Base-by-base conservation (phyloP, 1,284 basidiomycete species). In the Earliella scabrosa region DNA sequence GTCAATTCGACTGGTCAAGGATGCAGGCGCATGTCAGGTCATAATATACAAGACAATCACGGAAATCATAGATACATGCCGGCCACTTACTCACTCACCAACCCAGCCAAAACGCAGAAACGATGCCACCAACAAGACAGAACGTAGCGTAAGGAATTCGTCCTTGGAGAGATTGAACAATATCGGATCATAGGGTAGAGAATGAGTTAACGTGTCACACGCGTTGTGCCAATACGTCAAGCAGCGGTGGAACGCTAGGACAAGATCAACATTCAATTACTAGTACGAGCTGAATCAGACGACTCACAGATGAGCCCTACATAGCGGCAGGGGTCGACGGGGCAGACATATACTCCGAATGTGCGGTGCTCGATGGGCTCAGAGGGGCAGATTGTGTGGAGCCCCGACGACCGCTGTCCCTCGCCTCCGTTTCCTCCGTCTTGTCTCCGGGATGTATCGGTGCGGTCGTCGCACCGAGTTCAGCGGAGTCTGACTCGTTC, bases 291-390 rank as follows among this genome's bases (percentile, higher is more conserved):
- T 16, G 13, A 31, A 24, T 45, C 16, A 29, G 47, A 40, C 46
- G 55, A 52, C 45, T 45, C 29, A 27, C 10, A 24, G 21, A 24
- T 2, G 24, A 18, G 31, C 14, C 32, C 46, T 34, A 53, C 23
- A 29, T 5, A 1, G 55, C 50, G 45, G 64, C 51, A 7, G 67
- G 69, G 13, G 68, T 70, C 14, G 67, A 67, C 23, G 68, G 59
- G 2, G 60, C 66, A 10, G 69, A 68, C 18, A 63, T 54, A 47
- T 63, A 69, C 7, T 68, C 68, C 35, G 66, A 63, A 8, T 57
- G 54, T 20, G 54, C 48, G 9, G 56, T 58, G 14, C 60, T 59
- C 13, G 60, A 56, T 26, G 60, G 58, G 35, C 60, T 62, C n/a
- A 59, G 52, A 36, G 56, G 60, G 3, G 50, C 45, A 16, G 38